Conservation (phyloP, 1,139 yeast genomes). For the Pichia sp. region DNA sequence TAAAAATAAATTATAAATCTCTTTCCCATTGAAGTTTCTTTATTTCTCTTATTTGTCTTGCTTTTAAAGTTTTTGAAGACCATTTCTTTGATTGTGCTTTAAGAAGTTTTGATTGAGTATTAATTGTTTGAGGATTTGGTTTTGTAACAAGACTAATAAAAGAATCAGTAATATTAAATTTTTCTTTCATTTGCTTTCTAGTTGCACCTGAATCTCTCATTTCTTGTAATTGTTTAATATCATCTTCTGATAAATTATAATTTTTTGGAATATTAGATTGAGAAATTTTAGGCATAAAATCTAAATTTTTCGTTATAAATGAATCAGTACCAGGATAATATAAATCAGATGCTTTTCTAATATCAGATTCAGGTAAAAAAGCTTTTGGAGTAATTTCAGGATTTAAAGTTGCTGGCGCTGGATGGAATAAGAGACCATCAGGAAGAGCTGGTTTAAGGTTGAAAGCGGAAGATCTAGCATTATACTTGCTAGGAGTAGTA, state of each 20-base stretch:
- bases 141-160: constrained; percentile 48
- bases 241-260: constrained; percentile 56
- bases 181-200: constrained; percentile 57
- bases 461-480: constrained; percentile 31
- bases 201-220: constrained; percentile 56
- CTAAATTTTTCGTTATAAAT: constrained; percentile 34
- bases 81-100: constrained; percentile 40
- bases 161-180: constrained; percentile 51
- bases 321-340: constrained; percentile 30
- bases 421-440: constrained; percentile 36
- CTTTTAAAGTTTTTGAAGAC: constrained; percentile 37
- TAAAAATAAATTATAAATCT: constrained; percentile 15
- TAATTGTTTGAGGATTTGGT: constrained; percentile 29
- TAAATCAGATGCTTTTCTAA: constrained; percentile 40
- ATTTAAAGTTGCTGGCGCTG: constrained; percentile 42
- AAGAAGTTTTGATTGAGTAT: constrained; percentile 25
- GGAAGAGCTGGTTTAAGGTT: constrained; percentile 33
- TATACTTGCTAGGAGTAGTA: constrained; percentile 31
- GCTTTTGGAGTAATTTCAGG: constrained; percentile 55
- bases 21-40: constrained; percentile 24
- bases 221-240: constrained; percentile 53
- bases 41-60: constrained; percentile 21
- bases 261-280: constrained; percentile 34
- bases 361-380: constrained; percentile 62
- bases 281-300: constrained; percentile 46